Evolutionary conservation across 805 yeast species (phyloP), one percentile per base, ranked within the genome.

Genomic region (Yamadazyma sp.): DNA sequence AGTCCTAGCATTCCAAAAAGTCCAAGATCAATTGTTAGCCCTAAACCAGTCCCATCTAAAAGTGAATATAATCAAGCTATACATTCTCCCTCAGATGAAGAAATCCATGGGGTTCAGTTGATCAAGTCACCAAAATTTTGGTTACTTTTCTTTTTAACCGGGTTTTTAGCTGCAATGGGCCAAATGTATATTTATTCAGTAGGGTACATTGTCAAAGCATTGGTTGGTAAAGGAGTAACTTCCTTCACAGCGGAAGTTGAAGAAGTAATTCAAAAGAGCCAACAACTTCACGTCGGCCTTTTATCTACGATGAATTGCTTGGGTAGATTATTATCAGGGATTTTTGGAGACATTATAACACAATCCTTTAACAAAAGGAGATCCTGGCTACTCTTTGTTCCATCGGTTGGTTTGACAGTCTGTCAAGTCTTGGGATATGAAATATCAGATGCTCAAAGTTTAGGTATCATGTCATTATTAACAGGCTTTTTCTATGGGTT

Each of bases 401-500:
- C 93, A 0, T 56, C 73, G 0, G 4, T 58, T 1, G 65, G 80
- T 2, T 57, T 79, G 14, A 36, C 73, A 5, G 20, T 61, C 2
- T 71, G 82, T 2, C 88, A 81, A 55, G 21, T 72, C 2, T 47
- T 75, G 42, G 81, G 78, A 4, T 55, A 55, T 17, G 28, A 40
- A 1, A 48, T 66, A 9, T 43, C 52, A 11, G 53, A 59, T 15
- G 62, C 69, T 36, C 45, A 54, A 2, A 36, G 44, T 16, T 55
- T 85, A 45, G 69, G 80, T 57, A 27, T 68, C 20, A 61, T 73
- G 16, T 78, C 89, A 1, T 52, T 72, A n/a, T 49, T 75, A 13
- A 70, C 76, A 20, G 94, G 94, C 0, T 62, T 80, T 23, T 82
- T 80, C 25, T 85, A 85, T 57, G 94, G 94, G 1, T 73, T 78